A percentile compares a stretch with the other conserved stretches of the same genome.
phyloP scores from a whole-genome alignment of 2,329 filamentous ascomycete species.

The Alternaria burnsii region DNA sequence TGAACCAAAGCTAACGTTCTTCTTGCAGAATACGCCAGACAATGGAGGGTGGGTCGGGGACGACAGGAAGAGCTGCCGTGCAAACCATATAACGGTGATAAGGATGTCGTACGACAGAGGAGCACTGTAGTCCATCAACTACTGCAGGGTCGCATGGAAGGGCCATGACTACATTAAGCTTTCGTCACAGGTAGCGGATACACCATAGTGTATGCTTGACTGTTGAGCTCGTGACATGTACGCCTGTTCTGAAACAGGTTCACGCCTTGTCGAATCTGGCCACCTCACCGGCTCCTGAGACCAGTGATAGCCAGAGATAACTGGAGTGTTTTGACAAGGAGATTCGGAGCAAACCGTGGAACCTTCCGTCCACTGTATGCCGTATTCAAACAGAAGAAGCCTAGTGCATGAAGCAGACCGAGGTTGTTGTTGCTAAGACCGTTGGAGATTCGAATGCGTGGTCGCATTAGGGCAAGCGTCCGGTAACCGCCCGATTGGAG shows the following conservation, averaged over 20 bases:
- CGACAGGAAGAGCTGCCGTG: not conserved
- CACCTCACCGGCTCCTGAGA: not conserved
- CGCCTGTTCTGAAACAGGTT: not conserved
- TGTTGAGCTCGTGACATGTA: not conserved
- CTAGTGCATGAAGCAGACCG: not conserved
- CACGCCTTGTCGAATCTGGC: not conserved
- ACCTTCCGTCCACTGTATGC: not conserved
- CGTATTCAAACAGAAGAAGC: not conserved
- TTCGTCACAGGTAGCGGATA: not conserved
- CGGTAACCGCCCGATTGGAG: no score
- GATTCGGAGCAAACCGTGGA: not conserved
- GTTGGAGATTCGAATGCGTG: not conserved
- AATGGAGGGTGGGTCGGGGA: not conserved
- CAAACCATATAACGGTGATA: not conserved
- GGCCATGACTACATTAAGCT: not conserved
- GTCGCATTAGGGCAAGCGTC: not conserved
- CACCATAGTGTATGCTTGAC: not conserved
- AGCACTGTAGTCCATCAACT: not conserved
- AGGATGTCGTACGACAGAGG: not conserved
- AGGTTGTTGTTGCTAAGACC: not conserved
- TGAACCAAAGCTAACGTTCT: not conserved
- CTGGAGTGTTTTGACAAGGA: not conserved
- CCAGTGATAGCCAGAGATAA: not conserved
- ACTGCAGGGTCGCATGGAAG: not conserved
- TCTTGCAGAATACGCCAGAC: not conserved